Base-by-base conservation (phyloP, 2,329 filamentous ascomycete species). In the Neospermospora avenae region DNA sequence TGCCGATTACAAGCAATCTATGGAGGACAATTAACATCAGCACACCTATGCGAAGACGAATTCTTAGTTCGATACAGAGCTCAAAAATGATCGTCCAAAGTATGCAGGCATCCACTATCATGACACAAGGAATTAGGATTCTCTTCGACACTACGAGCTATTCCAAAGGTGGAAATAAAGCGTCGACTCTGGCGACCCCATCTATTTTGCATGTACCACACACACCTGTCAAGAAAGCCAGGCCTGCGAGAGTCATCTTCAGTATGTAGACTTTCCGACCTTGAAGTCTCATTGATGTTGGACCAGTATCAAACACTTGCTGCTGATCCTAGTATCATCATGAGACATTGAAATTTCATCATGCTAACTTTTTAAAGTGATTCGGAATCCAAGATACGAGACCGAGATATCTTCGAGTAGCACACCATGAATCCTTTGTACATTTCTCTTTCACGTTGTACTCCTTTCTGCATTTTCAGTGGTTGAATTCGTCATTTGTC, bases 11-110 rank as follows among this genome's bases (percentile, higher is more conserved):
- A n/a, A 57, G 48, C 45, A 56, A 60, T 28, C 24, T 53, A 31
- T 48, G 48, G 48, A 49, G 54, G 16, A 34, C 34, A 22, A 22
- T 37, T 14, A 25, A 28, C 28, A 45, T 54, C 53, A 54, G 39
- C 28, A 48, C 45, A 31, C 45, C 45, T 4, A 20, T 46, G 13
- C 57, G 57, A 18, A 60, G 49, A 44, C 16, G 44, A 6, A 53
- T 46, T 25, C 34, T 59, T 49, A 59, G 55, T 22, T 64, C 62
- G 4, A 56, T 60, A 2, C 60, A 64, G 18, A 63, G 58, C 34
- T 55, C 58, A 35, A 65, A 52, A 28, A 42, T 64, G 34, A 63
- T 63, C 55, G 52, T 55, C 14, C 55, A 53, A 39, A 64, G 60
- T 4, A 31, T 61, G 20, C 39, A 52, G 31, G 57, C 62, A n/a